Evolutionary conservation across 148 eudicot species (phyloP), one percentile per base, ranked within the genome.

Genomic region (Cornus kousa): DNA sequence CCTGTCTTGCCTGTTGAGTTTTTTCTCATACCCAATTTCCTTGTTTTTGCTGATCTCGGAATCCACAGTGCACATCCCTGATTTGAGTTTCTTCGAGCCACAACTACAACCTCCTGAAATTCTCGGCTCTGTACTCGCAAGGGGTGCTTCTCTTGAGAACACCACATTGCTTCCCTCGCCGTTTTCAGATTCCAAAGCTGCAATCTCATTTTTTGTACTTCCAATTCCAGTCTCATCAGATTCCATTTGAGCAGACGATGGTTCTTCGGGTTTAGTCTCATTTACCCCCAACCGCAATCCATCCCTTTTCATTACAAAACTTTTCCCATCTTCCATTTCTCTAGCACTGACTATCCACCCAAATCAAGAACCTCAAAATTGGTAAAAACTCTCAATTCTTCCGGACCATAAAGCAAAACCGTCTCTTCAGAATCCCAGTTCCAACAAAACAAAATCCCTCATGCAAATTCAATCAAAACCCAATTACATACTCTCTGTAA

Each of bases 1-100:
- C 72, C 98, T 87, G 64, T 90, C 97, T 81, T 92, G 97, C 76
- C 94, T 89, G 75, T 91, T 93, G 43, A 93, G 90, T 83, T 93
- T 96, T 83, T 89, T 91, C 66, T 82, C 90, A 16, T 75, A 83
- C 46, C 76, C 90, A 24, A 55, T 73, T 74, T 80, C 84, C 68
- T 86, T 91, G 68, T 64, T 80, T 82, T 87, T 87, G 43, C 86
- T 89, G 68, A 74, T 53, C 83, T 80, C 88, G 62, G 84, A 71
- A 76, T 82, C 87, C 13, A 72, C 64, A 62, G 72, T 78, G 28
- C 70, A 75, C 73, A 77, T 73, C 72, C 91, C 76, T 7, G 91
- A 87, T 83, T 93, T 89, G 66, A 83, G 86, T 78, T 89, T 93
- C 81, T 88, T 84, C 31, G 83, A 83, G 40, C 85, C 88, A 55